Conservation (phyloP, 805 yeast species). For the Phaffomyces opuntiae region DNA sequence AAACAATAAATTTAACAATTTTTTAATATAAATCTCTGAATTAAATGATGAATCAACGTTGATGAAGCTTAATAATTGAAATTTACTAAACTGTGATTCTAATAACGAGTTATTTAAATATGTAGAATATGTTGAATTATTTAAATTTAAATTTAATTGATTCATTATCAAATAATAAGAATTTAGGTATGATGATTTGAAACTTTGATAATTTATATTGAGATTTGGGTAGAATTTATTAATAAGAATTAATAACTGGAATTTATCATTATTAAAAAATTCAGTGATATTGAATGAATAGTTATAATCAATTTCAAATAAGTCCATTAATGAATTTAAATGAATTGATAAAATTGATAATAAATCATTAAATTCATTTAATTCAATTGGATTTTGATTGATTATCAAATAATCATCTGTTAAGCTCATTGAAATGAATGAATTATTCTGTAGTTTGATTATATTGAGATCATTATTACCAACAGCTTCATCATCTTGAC, state of each 20-base stretch:
- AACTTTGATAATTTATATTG: slow-evolving; percentile 6
- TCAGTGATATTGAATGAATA: slow-evolving; percentile 10
- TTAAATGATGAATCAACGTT: slow-evolving; percentile 19
- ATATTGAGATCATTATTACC: slow-evolving; percentile 1
- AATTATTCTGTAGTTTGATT: slow-evolving; percentile 11
- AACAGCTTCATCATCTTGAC: neutral
- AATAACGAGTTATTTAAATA: slow-evolving; percentile 3
- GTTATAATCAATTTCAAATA: slow-evolving; percentile 9
- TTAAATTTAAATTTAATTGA: slow-evolving; percentile 14
- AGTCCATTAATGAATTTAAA: neutral
- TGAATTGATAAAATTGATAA: slow-evolving; percentile 3
- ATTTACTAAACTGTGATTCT: slow-evolving; percentile 15
- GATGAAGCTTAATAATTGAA: slow-evolving; percentile 15
- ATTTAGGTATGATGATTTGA: slow-evolving; percentile 15
- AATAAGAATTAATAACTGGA: slow-evolving; percentile 11
- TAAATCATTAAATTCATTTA: slow-evolving; percentile 6
- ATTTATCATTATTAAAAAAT: slow-evolving; percentile 15
- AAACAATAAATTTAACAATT: slow-evolving; percentile 16
- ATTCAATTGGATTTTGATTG: slow-evolving; percentile 11
- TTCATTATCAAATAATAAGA: slow-evolving; percentile 21
- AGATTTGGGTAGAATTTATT: slow-evolving; percentile 14
- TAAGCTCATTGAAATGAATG: slow-evolving; percentile 11
- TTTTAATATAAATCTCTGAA: slow-evolving; percentile 16
- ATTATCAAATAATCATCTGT: slow-evolving; percentile 2
- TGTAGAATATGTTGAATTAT: slow-evolving; percentile 19